These are phyloP conservation scores for Amphibolis antarctica DNA, from an alignment of 106 monocot species.

Conservation along the genomic window DNA sequence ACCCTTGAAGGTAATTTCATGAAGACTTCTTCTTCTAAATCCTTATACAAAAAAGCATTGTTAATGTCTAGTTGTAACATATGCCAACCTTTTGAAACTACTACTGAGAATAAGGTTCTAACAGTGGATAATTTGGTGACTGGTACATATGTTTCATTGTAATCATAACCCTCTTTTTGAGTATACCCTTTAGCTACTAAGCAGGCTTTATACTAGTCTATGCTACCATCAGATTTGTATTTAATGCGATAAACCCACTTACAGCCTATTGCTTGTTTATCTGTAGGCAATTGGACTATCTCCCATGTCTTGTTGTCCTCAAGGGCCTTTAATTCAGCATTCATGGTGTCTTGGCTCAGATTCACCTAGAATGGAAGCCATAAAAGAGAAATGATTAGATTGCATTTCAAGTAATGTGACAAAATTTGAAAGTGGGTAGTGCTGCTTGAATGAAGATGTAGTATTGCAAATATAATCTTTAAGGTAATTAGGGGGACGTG, in stretches of 20 bases:
- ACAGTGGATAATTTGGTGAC: not conserved
- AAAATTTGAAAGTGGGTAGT: too few species aligned
- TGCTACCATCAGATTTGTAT: not conserved
- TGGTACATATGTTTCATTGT: not conserved
- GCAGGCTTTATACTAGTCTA: too few species aligned
- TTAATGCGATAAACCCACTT: not conserved
- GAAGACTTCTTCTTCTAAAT: not conserved
- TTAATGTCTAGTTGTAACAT: not conserved
- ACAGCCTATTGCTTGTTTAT: not conserved
- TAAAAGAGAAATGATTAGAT: not conserved
- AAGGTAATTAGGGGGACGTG: too few species aligned
- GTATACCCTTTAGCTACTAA: too few species aligned
- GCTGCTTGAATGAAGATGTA: too few species aligned
- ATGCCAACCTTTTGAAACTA: not conserved
- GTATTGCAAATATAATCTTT: too few species aligned
- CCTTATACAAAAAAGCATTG: not conserved
- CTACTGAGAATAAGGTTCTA: not conserved
- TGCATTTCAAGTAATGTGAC: not conserved
- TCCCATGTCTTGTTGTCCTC: not conserved
- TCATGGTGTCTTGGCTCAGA: not conserved
- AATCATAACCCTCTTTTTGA: too few species aligned
- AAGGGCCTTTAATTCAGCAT: not conserved
- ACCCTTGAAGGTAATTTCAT: not conserved
- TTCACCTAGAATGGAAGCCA: too few species aligned
- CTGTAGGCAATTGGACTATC: not conserved